Evolutionary conservation across 305 asterid species (phyloP).

Genomic region (Fraxinus platypoda): DNA sequence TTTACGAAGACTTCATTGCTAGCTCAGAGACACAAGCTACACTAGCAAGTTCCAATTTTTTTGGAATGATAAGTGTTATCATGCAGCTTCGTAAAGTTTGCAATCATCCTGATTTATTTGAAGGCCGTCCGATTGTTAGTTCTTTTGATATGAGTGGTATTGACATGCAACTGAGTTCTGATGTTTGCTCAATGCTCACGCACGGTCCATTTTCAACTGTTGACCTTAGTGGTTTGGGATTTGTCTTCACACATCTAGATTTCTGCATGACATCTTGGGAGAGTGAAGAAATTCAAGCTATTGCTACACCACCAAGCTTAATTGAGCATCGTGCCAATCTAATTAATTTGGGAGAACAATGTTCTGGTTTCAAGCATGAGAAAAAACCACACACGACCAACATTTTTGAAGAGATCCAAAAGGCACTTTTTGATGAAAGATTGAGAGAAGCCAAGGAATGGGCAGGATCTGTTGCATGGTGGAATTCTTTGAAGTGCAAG

Average conservation of each 20-base stretch:
- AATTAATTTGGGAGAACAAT: constrained; percentile 42
- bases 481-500: constrained; percentile 93
- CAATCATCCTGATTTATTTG: constrained; percentile 99
- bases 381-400: constrained; percentile 46
- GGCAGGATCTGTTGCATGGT: constrained; percentile 81
- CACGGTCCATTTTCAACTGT: constrained; percentile 61
- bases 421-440: constrained; percentile 63
- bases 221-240: constrained; percentile 75
- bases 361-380: constrained; percentile 37
- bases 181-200: constrained; percentile 68
- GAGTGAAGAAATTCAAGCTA: constrained; percentile 73
- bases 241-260: constrained; percentile 84
- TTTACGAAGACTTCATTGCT: constrained; percentile 98
- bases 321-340: constrained; percentile 52
- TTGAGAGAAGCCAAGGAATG: constrained; percentile 76
- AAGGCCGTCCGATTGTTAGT: constrained; percentile 98
- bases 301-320: constrained; percentile 79
- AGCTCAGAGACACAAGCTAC: constrained; percentile 99
- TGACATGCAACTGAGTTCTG: constrained; percentile 78
- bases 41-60: constrained; percentile 83
- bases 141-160: constrained; percentile 91
- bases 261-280: constrained; percentile 93
- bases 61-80: constrained; percentile 97
- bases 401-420: constrained; percentile 78
- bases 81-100: constrained; percentile 99